These are phyloP conservation scores for Croton laevigatus DNA, from an alignment of 441 rosid genomes.

Conservation along the genomic window DNA sequence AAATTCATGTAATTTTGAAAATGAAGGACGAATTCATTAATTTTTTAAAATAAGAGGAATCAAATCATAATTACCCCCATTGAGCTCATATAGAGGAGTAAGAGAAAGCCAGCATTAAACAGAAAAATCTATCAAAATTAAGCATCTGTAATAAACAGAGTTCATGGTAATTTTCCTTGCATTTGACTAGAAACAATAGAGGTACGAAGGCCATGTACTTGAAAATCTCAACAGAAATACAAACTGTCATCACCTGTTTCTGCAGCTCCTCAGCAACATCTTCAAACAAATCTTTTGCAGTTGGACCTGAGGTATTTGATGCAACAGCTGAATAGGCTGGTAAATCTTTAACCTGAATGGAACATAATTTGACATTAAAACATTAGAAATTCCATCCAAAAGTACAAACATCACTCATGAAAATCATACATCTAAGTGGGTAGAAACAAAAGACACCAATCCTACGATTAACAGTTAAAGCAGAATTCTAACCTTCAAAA, in stretches of 20 bases:
- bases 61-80: too few species aligned
- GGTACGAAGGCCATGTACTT: background rate
- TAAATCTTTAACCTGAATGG: conserved; percentile 68
- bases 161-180: too few species aligned
- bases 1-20: too few species aligned
- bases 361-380: background rate
- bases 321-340: conserved; percentile 85
- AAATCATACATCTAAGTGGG: background rate
- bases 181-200: too few species aligned
- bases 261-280: conserved; percentile 84
- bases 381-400: background rate
- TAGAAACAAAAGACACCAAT: background rate
- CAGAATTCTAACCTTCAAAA: conserved; percentile 49
- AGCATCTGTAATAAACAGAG: background rate
- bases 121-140: background rate
- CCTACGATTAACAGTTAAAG: background rate
- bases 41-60: too few species aligned
- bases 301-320: conserved; percentile 85
- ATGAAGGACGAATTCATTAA: too few species aligned
- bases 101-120: conserved; percentile 1
- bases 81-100: background rate
- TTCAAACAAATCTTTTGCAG: conserved; percentile 95
- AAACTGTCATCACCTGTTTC: conserved; percentile 51
- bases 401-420: background rate
- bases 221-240: background rate